A percentile compares a stretch with the other conserved stretches of the same genome.
phyloP scores from a whole-genome alignment of 352 stramenopile species.

The Sclerospora graminicola region DNA sequence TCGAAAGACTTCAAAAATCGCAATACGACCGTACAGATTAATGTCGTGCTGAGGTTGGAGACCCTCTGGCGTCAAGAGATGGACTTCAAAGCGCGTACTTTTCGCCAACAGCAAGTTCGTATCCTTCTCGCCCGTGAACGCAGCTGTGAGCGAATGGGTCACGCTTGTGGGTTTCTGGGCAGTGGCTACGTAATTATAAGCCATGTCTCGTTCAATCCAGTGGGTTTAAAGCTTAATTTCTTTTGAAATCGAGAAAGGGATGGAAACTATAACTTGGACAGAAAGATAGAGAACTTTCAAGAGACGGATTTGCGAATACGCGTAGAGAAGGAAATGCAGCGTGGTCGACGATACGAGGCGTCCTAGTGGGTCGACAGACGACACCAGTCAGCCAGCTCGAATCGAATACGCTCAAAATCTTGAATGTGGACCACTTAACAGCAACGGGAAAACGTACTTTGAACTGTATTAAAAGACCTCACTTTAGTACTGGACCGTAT shows the following conservation, averaged over 20 bases:
- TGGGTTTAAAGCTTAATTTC: neutral
- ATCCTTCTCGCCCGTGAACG: conserved; percentile 81
- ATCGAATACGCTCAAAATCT: conserved; percentile 4
- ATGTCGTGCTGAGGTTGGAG: conserved; percentile 81
- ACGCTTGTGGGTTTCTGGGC: conserved; percentile 90
- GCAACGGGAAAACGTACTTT: no score
- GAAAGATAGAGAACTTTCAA: conserved; percentile 1
- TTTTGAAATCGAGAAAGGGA: neutral
- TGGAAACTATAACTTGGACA: conserved; percentile 1
- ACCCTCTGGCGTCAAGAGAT: conserved; percentile 79
- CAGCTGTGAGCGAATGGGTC: conserved; percentile 86
- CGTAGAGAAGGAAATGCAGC: neutral
- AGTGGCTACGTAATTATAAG: conserved; percentile 90
- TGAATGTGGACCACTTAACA: conserved; percentile 1
- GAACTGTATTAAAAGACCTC: no score
- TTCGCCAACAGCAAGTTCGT: conserved; percentile 88
- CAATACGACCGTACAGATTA: conserved; percentile 80
- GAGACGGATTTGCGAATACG: neutral
- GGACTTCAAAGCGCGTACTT: conserved; percentile 83
- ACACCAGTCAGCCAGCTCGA: neutral
- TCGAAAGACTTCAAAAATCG: conserved; percentile 81
- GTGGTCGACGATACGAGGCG: neutral
- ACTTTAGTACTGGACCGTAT: no score
- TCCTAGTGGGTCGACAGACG: neutral
- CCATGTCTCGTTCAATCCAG: conserved; percentile 21